Conservation (phyloP, 495 filamentous ascomycete genomes). For the Usnea hakonensis region DNA sequence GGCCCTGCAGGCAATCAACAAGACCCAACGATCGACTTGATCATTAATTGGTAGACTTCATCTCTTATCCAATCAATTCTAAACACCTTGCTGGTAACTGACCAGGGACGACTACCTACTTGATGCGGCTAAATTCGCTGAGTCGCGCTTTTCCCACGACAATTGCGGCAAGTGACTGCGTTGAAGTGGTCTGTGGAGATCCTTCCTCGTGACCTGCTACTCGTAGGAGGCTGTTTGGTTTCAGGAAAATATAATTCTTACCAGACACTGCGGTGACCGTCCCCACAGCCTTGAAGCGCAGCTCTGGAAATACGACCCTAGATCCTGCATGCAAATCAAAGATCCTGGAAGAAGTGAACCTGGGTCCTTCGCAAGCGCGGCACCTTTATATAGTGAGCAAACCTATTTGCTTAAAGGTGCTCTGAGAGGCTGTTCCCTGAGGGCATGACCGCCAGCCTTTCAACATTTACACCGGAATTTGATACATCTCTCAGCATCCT, state of each 20-base stretch:
- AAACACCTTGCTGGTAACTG: background rate
- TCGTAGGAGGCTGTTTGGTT: background rate
- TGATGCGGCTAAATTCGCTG: background rate
- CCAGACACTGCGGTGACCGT: background rate
- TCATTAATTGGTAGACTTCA: background rate
- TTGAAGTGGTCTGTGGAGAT: background rate
- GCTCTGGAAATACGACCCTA: background rate
- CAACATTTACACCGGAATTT: background rate
- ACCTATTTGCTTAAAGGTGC: slow-evolving; percentile 2
- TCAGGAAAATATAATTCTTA: slow-evolving; percentile 7
- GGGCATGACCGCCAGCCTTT: background rate
- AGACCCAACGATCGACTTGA: background rate
- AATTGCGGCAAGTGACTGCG: slow-evolving; percentile 4
- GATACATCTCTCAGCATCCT: slow-evolving; percentile 3
- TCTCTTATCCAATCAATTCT: background rate
- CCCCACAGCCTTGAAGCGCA: slow-evolving; percentile 4
- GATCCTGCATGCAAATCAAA: slow-evolving; percentile 3
- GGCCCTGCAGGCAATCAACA: background rate
- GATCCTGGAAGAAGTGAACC: slow-evolving; percentile 2
- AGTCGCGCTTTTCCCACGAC: slow-evolving; percentile 7
- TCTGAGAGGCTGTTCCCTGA: background rate
- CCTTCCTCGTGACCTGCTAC: slow-evolving; percentile 6
- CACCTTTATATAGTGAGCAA: background rate
- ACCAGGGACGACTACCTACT: slow-evolving; percentile 1
- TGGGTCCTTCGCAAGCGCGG: slow-evolving; percentile 10